Percentiles rank a stretch among this genome's conserved stretches.
Evolutionary conservation across 176 grass and related monocot genomes (phyloP).

Genomic region (Ampelocalamus luodianensis): DNA sequence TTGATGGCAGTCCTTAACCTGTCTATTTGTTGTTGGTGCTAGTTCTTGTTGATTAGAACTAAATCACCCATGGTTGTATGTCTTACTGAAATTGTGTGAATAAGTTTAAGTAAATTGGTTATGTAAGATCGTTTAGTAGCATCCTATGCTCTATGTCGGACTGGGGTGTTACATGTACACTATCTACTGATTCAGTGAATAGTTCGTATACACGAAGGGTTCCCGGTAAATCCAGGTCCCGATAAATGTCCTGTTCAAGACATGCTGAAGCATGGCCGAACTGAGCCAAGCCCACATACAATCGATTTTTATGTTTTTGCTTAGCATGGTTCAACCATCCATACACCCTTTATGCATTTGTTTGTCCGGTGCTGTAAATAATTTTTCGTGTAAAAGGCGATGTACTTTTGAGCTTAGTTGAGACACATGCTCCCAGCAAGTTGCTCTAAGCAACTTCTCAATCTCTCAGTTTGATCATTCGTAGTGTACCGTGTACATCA

Average conservation of each 20-base stretch:
- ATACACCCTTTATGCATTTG: neutral
- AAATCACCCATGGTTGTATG: too few relatives aligned
- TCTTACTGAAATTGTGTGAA: too few relatives aligned
- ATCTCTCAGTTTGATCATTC: neutral
- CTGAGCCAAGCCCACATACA: neutral
- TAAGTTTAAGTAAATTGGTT: too few relatives aligned
- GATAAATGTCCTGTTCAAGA: neutral
- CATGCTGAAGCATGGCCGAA: neutral
- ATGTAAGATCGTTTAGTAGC: too few relatives aligned
- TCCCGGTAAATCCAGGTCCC: too few relatives aligned
- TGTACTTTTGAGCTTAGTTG: neutral
- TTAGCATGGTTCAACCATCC: neutral
- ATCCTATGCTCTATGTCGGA: too few relatives aligned
- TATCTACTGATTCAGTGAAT: too few relatives aligned
- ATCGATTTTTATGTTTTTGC: neutral
- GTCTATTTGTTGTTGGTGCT: too few relatives aligned
- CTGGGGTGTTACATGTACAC: too few relatives aligned
- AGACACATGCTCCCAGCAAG: neutral
- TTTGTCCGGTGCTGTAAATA: neutral
- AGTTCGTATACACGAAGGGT: too few relatives aligned
- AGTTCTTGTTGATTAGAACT: too few relatives aligned
- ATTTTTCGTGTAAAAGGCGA: neutral
- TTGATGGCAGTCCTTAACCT: too few relatives aligned
- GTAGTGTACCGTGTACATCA: neutral
- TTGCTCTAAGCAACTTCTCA: neutral